phyloP scores from a whole-genome alignment of 176 grass and related monocot species.

The Echinochloa phyllopogon region DNA sequence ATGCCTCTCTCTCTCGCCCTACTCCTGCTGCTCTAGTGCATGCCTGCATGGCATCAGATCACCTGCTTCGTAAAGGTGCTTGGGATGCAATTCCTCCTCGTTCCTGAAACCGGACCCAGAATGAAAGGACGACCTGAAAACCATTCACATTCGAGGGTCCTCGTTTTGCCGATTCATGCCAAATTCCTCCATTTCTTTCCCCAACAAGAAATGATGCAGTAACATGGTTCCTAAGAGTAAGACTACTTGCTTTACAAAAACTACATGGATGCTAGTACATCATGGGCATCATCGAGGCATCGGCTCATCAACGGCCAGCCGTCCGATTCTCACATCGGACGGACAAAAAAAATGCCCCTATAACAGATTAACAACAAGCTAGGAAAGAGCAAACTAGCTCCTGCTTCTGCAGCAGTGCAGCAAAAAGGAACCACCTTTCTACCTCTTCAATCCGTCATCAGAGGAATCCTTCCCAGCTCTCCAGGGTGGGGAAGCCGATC shows the following conservation, averaged over 20 bases:
- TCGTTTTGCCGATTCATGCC: not conserved
- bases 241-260: not conserved
- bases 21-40: not conserved
- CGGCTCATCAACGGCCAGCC: not conserved
- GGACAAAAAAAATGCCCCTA: not conserved
- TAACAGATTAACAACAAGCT: not conserved
- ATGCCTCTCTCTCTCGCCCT: no score
- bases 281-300: not conserved
- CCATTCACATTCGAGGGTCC: not conserved
- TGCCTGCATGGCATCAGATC: not conserved
- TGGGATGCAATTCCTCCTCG: no score
- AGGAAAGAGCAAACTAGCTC: not conserved
- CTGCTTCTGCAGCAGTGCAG: not conserved
- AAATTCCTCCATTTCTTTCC: not conserved
- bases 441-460: not conserved
- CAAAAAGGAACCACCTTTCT: not conserved
- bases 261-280: not conserved
- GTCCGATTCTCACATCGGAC: conserved; percentile 15
- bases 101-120: no score
- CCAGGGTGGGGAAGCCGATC: conserved; percentile 45
- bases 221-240: not conserved
- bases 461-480: conserved; percentile 46
- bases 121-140: not conserved
- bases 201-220: no score
- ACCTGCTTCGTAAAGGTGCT: no score